phyloP scores from a whole-genome alignment of 768 basidiomycete genomes.

The Ramaria sp. region DNA sequence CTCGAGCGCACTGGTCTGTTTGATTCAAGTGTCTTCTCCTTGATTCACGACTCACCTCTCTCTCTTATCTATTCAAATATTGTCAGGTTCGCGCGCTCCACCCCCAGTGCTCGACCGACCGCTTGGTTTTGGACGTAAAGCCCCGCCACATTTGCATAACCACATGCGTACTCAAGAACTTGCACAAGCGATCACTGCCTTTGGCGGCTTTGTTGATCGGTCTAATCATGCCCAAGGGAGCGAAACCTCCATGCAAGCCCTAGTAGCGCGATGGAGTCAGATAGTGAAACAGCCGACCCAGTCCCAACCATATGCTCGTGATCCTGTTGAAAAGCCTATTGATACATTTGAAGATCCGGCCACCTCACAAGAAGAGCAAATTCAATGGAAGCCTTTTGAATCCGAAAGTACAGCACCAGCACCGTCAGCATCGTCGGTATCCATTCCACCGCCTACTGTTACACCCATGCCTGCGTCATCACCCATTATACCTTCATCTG shows the following conservation, averaged over 20 bases:
- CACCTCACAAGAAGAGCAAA: too few relatives aligned
- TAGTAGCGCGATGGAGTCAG: not conserved
- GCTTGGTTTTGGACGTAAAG: not conserved
- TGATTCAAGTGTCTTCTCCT: not conserved
- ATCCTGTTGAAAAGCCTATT: too few relatives aligned
- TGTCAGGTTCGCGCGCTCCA: not conserved
- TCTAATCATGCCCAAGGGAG: not conserved
- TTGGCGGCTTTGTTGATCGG: not conserved
- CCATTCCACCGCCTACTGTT: too few relatives aligned
- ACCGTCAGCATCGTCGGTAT: too few relatives aligned
- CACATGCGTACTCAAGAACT: not conserved
- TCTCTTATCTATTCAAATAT: not conserved
- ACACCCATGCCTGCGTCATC: too few relatives aligned
- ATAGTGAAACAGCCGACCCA: not conserved
- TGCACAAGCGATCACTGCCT: not conserved
- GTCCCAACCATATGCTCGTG: too few relatives aligned
- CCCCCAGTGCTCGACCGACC: not conserved
- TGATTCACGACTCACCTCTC: not conserved
- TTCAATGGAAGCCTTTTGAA: too few relatives aligned
- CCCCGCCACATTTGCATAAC: not conserved
- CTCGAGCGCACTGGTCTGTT: constrained; percentile 3
- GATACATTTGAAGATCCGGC: too few relatives aligned
- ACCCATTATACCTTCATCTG: too few relatives aligned
- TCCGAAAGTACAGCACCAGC: too few relatives aligned
- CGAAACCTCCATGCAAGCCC: not conserved